A percentile compares a stretch with the other conserved stretches of the same genome.
These are phyloP conservation scores for Pythium oligandrum DNA, from an alignment of 352 stramenopile genomes.

Conservation along the genomic window DNA sequence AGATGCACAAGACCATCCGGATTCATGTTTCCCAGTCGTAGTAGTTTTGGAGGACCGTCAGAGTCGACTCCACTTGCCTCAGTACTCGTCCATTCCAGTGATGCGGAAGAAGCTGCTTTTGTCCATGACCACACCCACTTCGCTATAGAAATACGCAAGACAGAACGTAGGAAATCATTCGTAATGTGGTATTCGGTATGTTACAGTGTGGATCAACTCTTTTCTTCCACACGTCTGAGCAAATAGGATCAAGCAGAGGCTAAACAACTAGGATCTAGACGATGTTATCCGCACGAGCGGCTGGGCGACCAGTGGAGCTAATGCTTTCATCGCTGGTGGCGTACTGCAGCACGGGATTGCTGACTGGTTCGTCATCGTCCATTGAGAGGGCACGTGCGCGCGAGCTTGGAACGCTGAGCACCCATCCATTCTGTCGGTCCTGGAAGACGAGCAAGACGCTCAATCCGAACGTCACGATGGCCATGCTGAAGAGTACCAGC, in stretches of 20 bases:
- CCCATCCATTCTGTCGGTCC: constrained; percentile 47
- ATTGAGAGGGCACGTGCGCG: constrained; percentile 52
- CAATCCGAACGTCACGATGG: constrained; percentile 58
- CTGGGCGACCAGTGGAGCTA: not conserved
- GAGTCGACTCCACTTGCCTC: constrained; percentile 48
- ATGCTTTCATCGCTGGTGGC: constrained; percentile 4
- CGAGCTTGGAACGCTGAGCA: constrained; percentile 50
- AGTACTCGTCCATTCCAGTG: constrained; percentile 41
- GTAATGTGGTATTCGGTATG: no score
- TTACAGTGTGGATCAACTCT: no score
- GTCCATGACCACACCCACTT: constrained; percentile 35
- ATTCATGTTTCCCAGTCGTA: constrained; percentile 59
- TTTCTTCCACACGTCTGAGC: no score
- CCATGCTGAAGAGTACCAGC: constrained; percentile 74
- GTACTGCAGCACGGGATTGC: constrained; percentile 26
- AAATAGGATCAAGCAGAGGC: no score
- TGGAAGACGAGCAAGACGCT: constrained; percentile 61
- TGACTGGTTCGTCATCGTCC: constrained; percentile 52
- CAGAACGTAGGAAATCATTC: no score
- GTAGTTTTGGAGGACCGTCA: constrained; percentile 18
- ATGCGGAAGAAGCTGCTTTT: constrained; percentile 60
- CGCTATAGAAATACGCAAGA: not conserved
- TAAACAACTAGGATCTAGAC: no score
- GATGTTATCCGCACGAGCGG: no score
- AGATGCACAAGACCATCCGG: constrained; percentile 40